A percentile compares a stretch with the other conserved stretches of the same genome.
Evolutionary conservation across 2,329 filamentous ascomycete species (phyloP).

Genomic region (Cordyceps militaris): DNA sequence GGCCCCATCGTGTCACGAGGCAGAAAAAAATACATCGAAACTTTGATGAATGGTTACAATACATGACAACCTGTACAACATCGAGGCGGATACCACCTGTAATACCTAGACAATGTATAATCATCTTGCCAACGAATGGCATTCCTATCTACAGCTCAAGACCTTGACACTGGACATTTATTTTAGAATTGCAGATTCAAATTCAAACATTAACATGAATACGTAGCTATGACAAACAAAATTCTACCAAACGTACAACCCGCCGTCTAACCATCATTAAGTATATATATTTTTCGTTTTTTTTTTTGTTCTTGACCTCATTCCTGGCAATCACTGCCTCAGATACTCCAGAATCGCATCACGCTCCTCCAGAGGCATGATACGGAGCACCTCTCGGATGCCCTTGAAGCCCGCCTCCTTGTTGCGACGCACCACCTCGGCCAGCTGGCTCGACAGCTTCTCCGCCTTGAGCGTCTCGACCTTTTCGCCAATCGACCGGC

Average conservation of each 20-base stretch:
- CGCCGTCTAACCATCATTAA: slow-evolving; percentile 6
- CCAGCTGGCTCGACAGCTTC: slow-evolving; percentile 44
- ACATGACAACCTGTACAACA: not conserved
- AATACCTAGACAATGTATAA: not conserved
- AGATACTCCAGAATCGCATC: slow-evolving; percentile 67
- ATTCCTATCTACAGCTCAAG: not conserved
- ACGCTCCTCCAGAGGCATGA: slow-evolving; percentile 82
- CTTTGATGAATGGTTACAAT: too few species aligned
- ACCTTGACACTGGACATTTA: too few species aligned
- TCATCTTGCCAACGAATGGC: not conserved
- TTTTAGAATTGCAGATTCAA: not conserved
- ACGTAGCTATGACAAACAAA: not conserved
- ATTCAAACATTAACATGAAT: not conserved
- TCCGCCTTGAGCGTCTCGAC: slow-evolving; percentile 78
- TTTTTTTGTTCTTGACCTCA: not conserved
- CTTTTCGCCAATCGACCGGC: slow-evolving; percentile 74
- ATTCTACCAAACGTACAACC: not conserved
- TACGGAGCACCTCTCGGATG: slow-evolving; percentile 75
- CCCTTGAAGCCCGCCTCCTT: slow-evolving; percentile 73
- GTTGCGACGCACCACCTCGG: slow-evolving; percentile 37
- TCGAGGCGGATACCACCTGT: not conserved
- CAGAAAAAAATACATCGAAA: too few species aligned
- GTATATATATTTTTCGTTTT: not conserved
- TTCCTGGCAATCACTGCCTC: slow-evolving; percentile 29
- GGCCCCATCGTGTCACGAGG: not conserved